Evolutionary conservation across 805 yeast genomes (phyloP), one percentile per base, ranked within the genome.

Genomic region (Monosporozyma yasuniensis): DNA sequence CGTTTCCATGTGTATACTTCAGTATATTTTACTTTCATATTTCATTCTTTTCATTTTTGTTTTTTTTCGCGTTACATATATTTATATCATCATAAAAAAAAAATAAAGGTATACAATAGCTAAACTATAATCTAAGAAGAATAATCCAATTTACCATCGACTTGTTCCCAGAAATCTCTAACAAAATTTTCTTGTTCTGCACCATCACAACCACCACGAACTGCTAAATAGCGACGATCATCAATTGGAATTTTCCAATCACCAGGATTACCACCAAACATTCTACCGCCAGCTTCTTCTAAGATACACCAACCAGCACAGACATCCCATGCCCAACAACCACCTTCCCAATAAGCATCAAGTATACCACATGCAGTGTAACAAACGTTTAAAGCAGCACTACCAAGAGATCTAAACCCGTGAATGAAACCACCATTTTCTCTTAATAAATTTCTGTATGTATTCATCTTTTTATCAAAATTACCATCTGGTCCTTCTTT

Each of bases 271-370:
- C 81, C 84, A 47, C 79, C 74, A n/a, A 77, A 81, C 44, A 78
- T 62, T 8, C 59, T 54, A 11, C 83, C 84, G 3, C 86, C 86
- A 11, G 83, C 74, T 54, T 81, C 86, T 42, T 70, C 67, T 8
- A 80, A 57, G 46, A 81, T 77, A 45, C 79, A 72, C 83, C 83
- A 80, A 38, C 84, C 83, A 14, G 84, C 86, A 61, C 83, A 78
- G 1, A 80, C 83, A 59, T 81, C 86, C 85, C 85, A 81, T 22
- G 80, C 76, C 60, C 74, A 78, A 59, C 83, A 79, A n/a, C 84
- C 84, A 46, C 83, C 84, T 63, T 79, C 84, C 84, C 85, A 81
- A 63, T 81, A 81, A 3, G 79, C 73, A 58, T 81, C 86, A 25
- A 79, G 52, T 50, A 70, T 70, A 5, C 86, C 86, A 3, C 76